These are phyloP conservation scores for Megacollybia marginata DNA, from an alignment of 768 basidiomycete genomes.

Conservation along the genomic window DNA sequence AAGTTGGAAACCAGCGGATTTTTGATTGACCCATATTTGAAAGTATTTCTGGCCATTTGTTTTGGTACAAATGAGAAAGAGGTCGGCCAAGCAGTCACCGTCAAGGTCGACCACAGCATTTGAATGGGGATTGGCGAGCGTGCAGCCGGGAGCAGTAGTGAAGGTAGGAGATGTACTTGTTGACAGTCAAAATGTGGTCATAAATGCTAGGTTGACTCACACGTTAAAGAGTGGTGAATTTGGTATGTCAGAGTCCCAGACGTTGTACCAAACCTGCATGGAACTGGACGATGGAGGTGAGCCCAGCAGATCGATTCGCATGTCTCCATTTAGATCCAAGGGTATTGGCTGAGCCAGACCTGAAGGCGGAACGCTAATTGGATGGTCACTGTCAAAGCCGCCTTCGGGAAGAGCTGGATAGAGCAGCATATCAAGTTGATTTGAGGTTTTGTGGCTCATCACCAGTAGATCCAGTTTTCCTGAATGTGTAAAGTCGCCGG, in stretches of 20 bases:
- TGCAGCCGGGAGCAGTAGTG: constrained; percentile 53
- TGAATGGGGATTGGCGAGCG: constrained; percentile 82
- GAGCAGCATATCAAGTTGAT: constrained; percentile 57
- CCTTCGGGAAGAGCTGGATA: constrained; percentile 58
- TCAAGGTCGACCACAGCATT: constrained; percentile 92
- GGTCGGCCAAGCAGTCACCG: constrained; percentile 92
- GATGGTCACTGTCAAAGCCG: constrained; percentile 46
- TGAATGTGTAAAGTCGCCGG: constrained; percentile 90
- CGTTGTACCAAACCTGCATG: constrained; percentile 75
- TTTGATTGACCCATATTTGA: constrained; percentile 92
- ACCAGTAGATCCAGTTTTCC: constrained; percentile 87
- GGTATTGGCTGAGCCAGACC: constrained; percentile 74
- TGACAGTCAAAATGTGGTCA: neutral
- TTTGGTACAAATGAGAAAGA: constrained; percentile 84
- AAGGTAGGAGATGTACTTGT: constrained; percentile 54
- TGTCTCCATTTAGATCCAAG: constrained; percentile 80
- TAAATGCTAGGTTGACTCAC: constrained; percentile 36
- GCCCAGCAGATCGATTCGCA: constrained; percentile 85
- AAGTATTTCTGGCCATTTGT: constrained; percentile 52
- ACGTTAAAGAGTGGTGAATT: constrained; percentile 53
- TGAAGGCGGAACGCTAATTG: constrained; percentile 55
- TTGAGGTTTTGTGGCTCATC: constrained; percentile 54
- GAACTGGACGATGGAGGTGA: constrained; percentile 26
- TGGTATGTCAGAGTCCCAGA: constrained; percentile 56
- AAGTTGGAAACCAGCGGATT: constrained; percentile 65